Base-by-base conservation (phyloP, 2,329 filamentous ascomycete species). In the Pseudogymnoascus sp. region DNA sequence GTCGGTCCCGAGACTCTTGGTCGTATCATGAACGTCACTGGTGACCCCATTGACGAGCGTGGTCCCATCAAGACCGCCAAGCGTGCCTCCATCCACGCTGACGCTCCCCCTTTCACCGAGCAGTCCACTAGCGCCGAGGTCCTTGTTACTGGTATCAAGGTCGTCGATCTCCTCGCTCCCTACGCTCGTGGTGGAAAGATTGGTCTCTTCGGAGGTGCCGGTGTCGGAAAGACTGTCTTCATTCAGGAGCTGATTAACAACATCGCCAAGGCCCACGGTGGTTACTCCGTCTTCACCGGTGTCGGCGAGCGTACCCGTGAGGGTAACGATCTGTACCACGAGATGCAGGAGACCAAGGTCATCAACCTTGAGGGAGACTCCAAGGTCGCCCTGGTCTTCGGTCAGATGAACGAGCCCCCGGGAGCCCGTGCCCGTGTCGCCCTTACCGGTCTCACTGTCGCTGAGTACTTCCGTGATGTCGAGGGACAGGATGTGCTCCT, bases 121-220 rank as follows among this genome's bases (percentile, higher is more conserved):
- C 94, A 99, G 85, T 95, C 94, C 69, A 99, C 94, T 72, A 84
- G 86, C 73, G 94, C 94, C 72, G 94, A 99, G 83, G 87, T 99
- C 79, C 87, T 99, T 71, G 90, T 95, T 74, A 99, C 94, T 71
- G 94, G 94, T 88, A 99, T 99, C 87, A 99, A 99, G 89, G 94
- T 99, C 79, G 94, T 99, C 81, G 94, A 99, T 79, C 86, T 99
- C 70, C 87, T 99, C 75, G 94, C 94, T 73, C 94, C 94, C 74
- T 99, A 99, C 81, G 94, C 94, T 78, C 94, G 94, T 95, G 94
- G 94, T 91, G 94, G 94, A 87, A 99, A 99, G 89, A 99, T 99
- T 86, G 94, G 94, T 90, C 92, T 99, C 72, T 99, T 99, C 83
- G 94, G 94, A 82, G 94, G 94, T 93, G 94, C 94, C 74, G 94